These are phyloP conservation scores for Arctostaphylos glauca DNA, from an alignment of 148 eudicot species.

Conservation along the genomic window DNA sequence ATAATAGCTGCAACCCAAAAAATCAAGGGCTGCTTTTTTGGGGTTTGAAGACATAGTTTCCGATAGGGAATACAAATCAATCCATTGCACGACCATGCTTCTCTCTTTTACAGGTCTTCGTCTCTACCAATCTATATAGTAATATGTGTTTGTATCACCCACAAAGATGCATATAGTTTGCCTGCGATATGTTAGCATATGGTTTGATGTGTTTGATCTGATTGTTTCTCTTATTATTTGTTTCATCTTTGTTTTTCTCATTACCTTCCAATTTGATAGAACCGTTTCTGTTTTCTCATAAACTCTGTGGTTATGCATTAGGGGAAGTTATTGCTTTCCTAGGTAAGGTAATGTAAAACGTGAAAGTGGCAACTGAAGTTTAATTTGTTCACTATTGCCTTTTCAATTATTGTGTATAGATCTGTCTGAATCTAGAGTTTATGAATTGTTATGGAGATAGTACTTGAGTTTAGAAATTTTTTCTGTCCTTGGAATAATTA, in stretches of 20 bases:
- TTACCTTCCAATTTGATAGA: background rate
- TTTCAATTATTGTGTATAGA: background rate
- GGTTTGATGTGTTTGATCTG: background rate
- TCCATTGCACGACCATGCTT: background rate
- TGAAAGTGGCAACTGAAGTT: background rate
- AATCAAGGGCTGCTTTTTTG: background rate
- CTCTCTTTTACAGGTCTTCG: background rate
- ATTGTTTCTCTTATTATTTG: background rate
- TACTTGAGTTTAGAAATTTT: background rate
- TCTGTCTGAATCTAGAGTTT: constrained; percentile 6
- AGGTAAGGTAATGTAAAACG: background rate
- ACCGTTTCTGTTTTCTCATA: background rate
- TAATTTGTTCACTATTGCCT: background rate
- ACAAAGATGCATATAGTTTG: background rate
- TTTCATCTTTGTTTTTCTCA: background rate
- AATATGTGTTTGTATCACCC: background rate
- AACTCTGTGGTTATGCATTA: background rate
- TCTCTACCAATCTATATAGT: background rate
- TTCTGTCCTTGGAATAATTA: background rate
- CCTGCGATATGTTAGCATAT: background rate
- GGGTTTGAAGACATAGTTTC: background rate
- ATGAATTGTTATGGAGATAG: background rate
- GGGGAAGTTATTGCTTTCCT: background rate
- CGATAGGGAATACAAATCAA: background rate
- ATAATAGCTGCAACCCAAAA: background rate